These are phyloP conservation scores for Aspergillus nanangensis DNA, from an alignment of 495 filamentous ascomycete species.

Conservation along the genomic window DNA sequence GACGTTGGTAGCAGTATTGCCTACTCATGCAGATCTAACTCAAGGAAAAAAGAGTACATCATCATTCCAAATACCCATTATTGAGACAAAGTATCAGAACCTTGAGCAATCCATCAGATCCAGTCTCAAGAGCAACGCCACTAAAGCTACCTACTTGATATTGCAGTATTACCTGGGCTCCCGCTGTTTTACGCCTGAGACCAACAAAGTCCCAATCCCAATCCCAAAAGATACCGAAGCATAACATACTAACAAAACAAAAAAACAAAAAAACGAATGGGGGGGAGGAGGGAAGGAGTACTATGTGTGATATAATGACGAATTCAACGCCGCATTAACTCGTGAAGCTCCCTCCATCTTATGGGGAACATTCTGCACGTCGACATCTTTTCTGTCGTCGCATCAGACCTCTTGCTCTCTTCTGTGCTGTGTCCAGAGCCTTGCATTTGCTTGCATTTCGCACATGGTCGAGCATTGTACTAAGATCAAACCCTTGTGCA, in stretches of 20 bases:
- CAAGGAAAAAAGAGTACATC: no score
- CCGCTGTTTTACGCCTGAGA: not conserved
- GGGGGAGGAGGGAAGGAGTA: not conserved
- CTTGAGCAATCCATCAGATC: no score
- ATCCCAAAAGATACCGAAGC: not conserved
- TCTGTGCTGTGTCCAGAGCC: constrained; percentile 35
- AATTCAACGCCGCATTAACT: not conserved
- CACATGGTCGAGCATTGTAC: constrained; percentile 26
- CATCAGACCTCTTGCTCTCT: constrained; percentile 30
- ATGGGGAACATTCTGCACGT: constrained; percentile 9
- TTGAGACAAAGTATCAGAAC: no score
- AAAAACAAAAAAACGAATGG: not conserved
- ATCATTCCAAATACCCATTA: no score
- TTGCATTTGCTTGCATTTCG: constrained; percentile 26
- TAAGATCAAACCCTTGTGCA: constrained; percentile 22
- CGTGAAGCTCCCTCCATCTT: not conserved
- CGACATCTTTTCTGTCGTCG: constrained; percentile 15
- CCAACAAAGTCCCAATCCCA: not conserved
- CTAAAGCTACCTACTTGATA: not conserved
- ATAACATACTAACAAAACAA: not conserved
- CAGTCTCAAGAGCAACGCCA: not conserved
- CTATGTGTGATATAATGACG: not conserved
- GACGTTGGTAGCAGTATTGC: no score
- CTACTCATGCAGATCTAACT: no score
- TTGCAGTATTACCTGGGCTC: not conserved